Conservation (phyloP, 2,329 filamentous ascomycete genomes). For the Cyanodermella asteris region DNA sequence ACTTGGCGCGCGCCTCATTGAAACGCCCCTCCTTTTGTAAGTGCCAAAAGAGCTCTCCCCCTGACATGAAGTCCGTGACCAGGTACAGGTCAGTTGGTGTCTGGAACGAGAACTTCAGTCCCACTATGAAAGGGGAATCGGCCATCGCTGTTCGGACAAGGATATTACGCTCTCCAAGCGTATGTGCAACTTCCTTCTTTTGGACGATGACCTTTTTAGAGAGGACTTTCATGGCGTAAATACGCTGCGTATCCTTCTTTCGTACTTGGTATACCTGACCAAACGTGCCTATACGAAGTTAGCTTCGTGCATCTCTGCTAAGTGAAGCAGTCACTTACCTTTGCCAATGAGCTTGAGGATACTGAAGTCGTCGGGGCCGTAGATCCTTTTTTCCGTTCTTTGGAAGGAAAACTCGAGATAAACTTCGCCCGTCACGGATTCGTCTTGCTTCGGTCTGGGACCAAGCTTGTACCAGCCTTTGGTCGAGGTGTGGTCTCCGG, state of each 20-base stretch:
- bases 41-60: slow-evolving; percentile 96
- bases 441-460: slow-evolving; percentile 58
- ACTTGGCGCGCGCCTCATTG: slow-evolving; percentile 83
- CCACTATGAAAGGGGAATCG: slow-evolving; percentile 93
- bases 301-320: slow-evolving; percentile 1
- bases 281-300: slow-evolving; percentile 42
- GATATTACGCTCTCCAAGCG: slow-evolving; percentile 90
- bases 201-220: slow-evolving; percentile 99
- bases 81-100: slow-evolving; percentile 90
- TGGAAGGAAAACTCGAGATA: slow-evolving; percentile 73
- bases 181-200: slow-evolving; percentile 97
- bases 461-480: slow-evolving; percentile 72
- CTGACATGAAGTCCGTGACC: slow-evolving; percentile 99
- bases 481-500: slow-evolving; percentile 47
- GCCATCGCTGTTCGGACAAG: slow-evolving; percentile 87
- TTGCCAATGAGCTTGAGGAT: slow-evolving; percentile 94
- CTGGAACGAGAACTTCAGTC: slow-evolving; percentile 96
- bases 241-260: slow-evolving; percentile 86
- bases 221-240: slow-evolving; percentile 98
- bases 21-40: slow-evolving; percentile 92
- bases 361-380: slow-evolving; percentile 86
- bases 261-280: slow-evolving; percentile 96
- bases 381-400: slow-evolving; percentile 69
- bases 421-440: slow-evolving; percentile 63
- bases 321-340: slow-evolving; percentile 19